Percentiles rank a stretch among this genome's conserved stretches.
These are phyloP conservation scores for Elaphomyces granulatus DNA, from an alignment of 495 filamentous ascomycete species.

Conservation along the genomic window DNA sequence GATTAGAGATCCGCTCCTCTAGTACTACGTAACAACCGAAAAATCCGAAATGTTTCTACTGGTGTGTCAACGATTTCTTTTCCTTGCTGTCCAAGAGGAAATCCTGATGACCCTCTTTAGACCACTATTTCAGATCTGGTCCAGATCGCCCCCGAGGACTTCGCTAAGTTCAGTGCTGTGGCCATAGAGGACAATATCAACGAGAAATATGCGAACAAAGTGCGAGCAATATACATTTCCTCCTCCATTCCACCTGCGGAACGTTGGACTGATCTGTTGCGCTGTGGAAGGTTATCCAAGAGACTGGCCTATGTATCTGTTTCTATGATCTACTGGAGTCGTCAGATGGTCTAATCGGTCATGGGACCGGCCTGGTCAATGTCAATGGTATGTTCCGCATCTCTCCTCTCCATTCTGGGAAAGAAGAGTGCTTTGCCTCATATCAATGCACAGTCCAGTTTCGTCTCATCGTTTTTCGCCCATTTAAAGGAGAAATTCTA, in stretches of 20 bases:
- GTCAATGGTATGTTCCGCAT: slow-evolving; percentile 58
- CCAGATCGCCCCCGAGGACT: slow-evolving; percentile 75
- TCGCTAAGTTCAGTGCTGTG: slow-evolving; percentile 57
- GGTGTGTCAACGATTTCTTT: no score
- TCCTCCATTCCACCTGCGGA: no score
- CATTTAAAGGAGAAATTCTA: slow-evolving; percentile 84
- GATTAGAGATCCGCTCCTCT: no score
- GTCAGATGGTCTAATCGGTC: slow-evolving; percentile 84
- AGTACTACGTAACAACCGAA: no score
- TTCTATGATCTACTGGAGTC: slow-evolving; percentile 75
- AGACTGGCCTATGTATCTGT: slow-evolving; percentile 82
- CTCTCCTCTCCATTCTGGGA: no score
- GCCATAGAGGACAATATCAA: slow-evolving; percentile 92
- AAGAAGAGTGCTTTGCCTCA: no score
- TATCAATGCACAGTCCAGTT: slow-evolving; percentile 56
- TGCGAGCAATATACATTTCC: slow-evolving; percentile 24
- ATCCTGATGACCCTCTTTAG: slow-evolving; percentile 10
- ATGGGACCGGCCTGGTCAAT: slow-evolving; percentile 77
- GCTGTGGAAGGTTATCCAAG: slow-evolving; percentile 44
- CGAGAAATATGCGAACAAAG: slow-evolving; percentile 87
- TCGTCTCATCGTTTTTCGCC: slow-evolving; percentile 65
- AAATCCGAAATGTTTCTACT: no score
- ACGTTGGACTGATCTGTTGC: no score
- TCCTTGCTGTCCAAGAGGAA: no score
- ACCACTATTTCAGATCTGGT: slow-evolving; percentile 78